A percentile compares a stretch with the other conserved stretches of the same genome.
These are phyloP conservation scores for Leptographium lundbergii DNA, from an alignment of 2,329 filamentous ascomycete genomes.

Conservation along the genomic window DNA sequence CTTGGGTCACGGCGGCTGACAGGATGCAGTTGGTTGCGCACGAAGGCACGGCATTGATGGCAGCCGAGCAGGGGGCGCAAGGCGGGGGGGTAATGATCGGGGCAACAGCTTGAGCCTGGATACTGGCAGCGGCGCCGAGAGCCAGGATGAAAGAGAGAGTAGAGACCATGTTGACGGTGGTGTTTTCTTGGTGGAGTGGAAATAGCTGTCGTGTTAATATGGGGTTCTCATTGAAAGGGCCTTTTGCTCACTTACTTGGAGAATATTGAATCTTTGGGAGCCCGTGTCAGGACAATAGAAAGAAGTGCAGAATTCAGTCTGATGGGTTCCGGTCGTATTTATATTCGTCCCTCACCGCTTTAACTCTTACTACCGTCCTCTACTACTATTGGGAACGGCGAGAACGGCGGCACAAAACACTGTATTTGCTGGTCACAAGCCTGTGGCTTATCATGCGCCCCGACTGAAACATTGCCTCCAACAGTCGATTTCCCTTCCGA, in stretches of 20 bases:
- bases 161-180: not conserved
- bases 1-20: slow-evolving; percentile 1
- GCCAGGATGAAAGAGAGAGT: not conserved
- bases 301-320: too few species aligned
- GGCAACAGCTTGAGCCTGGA: not conserved
- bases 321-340: too few species aligned
- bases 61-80: not conserved
- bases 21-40: slow-evolving; percentile 2
- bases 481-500: not conserved
- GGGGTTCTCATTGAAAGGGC: not conserved
- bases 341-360: too few species aligned
- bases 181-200: not conserved
- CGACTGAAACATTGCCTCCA: not conserved
- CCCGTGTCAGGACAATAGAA: too few species aligned
- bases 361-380: too few species aligned
- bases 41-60: not conserved
- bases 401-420: not conserved
- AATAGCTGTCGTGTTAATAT: not conserved
- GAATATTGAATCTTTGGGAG: too few species aligned
- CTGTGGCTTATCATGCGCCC: not conserved
- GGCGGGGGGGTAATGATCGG: not conserved
- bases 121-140: not conserved
- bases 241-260: not conserved
- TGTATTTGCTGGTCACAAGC: not conserved
- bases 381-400: too few species aligned